Evolutionary conservation across 1,284 basidiomycete genomes (phyloP), one percentile per base, ranked within the genome.

Genomic region (Thecaphora frezii): DNA sequence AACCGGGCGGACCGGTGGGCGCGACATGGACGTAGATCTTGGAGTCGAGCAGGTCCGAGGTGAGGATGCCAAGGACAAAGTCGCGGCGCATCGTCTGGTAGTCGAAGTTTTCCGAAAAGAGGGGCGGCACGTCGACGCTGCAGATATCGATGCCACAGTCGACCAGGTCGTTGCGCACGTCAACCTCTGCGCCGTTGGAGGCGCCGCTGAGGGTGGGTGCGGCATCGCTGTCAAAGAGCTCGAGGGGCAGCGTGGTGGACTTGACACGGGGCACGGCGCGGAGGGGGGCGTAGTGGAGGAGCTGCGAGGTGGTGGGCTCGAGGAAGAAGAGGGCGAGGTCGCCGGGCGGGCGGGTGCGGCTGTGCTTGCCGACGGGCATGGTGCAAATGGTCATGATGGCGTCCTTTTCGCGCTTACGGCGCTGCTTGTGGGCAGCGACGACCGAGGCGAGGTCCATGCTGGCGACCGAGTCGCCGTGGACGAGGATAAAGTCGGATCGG

Each of bases 61-160:
- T 96, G 55, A 99, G 83, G 42, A 99, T 87, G n/a, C 94, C 94
- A 71, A 92, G 90, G 23, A 98, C 89, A 76, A 98, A 97, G 80
- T 98, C 92, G 65, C 87, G 83, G 52, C 93, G 86, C 60, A 97
- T 85, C 79, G 93, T 89, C 44, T 89, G 88, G 77, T 96, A 98
- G 81, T 98, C 96, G 78, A 99, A 99, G 81, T 98, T 98, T 80
- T 98, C 96, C 72, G 96, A 93, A 82, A 97, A 98, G 5, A 97
- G 81, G 0, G 93, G 94, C 0, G 93, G 93, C 21, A 89, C 89
- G 82, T 92, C 90, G 25, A 89, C 87, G n/a, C 91, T 91, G 69
- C 76, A 78, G 26, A 78, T 63, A 51, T 78, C 73, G 46, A 78
- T 71, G 36, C 86, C 86, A 75, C 90, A 92, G 76, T 93, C 91